These are phyloP conservation scores for Citrus maxima DNA, from an alignment of 345 rosid genomes.

Conservation along the genomic window DNA sequence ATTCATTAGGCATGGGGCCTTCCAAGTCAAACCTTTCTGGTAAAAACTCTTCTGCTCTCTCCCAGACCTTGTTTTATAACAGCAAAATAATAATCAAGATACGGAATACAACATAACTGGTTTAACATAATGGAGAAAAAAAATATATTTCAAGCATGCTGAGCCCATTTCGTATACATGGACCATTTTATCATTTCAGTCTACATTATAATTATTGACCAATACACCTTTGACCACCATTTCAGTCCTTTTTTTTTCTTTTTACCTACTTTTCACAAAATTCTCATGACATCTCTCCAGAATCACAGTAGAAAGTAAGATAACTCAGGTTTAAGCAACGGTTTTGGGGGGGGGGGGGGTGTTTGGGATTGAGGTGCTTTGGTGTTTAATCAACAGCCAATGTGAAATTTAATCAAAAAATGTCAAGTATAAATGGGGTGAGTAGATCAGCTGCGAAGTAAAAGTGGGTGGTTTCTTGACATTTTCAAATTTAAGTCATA, in stretches of 20 bases:
- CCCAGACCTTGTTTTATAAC: constrained; percentile 73
- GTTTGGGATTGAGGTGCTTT: too few relatives aligned
- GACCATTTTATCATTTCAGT: too few relatives aligned
- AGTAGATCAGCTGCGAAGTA: too few relatives aligned
- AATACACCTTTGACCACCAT: too few relatives aligned
- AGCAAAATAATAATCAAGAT: neutral
- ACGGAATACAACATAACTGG: neutral
- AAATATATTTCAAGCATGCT: neutral
- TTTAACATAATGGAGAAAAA: neutral
- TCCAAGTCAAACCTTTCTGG: constrained; percentile 83
- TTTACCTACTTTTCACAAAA: neutral
- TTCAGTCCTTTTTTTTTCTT: neutral
- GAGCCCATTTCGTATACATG: neutral
- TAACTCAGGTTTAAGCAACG: neutral
- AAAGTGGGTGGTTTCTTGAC: too few relatives aligned
- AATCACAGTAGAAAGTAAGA: neutral
- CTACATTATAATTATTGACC: too few relatives aligned
- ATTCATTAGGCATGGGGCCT: constrained; percentile 82
- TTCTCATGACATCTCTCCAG: neutral
- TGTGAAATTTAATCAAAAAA: too few relatives aligned
- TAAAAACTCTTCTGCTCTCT: constrained; percentile 80
- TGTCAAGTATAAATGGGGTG: too few relatives aligned
- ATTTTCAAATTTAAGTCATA: too few relatives aligned
- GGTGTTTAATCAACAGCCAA: too few relatives aligned
- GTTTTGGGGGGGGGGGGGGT: too few relatives aligned